Conservation (phyloP, 176 grass and related monocot species). For the Rhipidocladum racemiflorum region DNA sequence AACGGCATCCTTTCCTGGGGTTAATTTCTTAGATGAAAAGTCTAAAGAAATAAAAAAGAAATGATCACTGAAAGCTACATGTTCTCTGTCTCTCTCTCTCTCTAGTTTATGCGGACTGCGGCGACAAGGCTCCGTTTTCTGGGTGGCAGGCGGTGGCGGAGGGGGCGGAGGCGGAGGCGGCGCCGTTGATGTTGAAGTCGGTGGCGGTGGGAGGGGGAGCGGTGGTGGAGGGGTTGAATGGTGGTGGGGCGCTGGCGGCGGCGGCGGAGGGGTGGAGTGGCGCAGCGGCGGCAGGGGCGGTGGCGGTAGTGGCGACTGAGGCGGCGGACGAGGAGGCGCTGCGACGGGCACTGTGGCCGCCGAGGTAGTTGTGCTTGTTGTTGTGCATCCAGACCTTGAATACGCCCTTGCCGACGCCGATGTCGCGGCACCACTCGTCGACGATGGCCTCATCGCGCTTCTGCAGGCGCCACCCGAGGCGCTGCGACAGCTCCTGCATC, state of each 20-base stretch:
- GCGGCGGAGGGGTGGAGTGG: not conserved
- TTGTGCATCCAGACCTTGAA: constrained; percentile 99
- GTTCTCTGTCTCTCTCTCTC: not conserved
- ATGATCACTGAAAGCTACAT: constrained; percentile 53
- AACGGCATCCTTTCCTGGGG: constrained; percentile 42
- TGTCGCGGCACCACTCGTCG: constrained; percentile 84
- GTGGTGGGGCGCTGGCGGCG: not conserved
- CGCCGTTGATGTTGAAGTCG: constrained; percentile 52
- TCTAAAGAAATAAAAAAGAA: constrained; percentile 35
- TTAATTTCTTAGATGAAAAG: constrained; percentile 51
- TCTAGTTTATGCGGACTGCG: constrained; percentile 47
- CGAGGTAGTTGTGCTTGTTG: constrained; percentile 98
- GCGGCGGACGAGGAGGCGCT: constrained; percentile 13
- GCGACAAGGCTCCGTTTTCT: constrained; percentile 33
- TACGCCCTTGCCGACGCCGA: constrained; percentile 89
- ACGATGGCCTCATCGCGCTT: constrained; percentile 84
- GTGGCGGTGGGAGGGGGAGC: not conserved
- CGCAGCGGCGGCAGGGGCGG: not conserved
- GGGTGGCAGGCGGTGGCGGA: constrained; percentile 4
- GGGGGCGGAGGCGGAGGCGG: not conserved
- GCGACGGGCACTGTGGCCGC: constrained; percentile 56
- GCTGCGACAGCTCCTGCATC: constrained; percentile 95
- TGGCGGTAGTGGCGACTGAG: not conserved
- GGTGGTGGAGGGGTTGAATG: constrained; percentile 24
- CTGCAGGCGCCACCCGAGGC: constrained; percentile 93